Evolutionary conservation across 352 stramenopile species (phyloP), one percentile per base, ranked within the genome.

Genomic region (Globisporangium ultimum): DNA sequence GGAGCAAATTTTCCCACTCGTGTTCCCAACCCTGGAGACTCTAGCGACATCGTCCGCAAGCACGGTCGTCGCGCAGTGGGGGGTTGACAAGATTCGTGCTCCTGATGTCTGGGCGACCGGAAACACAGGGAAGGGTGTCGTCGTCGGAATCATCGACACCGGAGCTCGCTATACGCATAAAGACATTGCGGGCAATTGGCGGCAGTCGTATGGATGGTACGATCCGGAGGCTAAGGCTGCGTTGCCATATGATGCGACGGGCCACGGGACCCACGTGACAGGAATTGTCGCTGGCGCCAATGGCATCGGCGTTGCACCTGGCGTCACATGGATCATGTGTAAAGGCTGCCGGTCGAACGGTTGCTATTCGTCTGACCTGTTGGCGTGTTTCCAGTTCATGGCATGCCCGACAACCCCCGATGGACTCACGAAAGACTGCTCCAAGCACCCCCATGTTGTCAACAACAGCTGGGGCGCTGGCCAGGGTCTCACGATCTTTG

Each of bases 381-480:
- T 36, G 9, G 28, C 28, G 5, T 36, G 28, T 10, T 36, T 36
- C 28, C 28, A 36, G 28, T 36, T 36, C 28, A 36, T 91, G 78
- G 46, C 78, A 53, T 91, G 81, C 36, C 81, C 81, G 0, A 85
- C 81, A 11, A 73, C 61, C 11, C 48, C 72, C 3, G 67, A 74
- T 41, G 78, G 78, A 4, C 46, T 32, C 3, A 58, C 22, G 2
- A 48, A 46, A 8, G 77, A 88, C 64, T 88, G 75, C 59, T 72
- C 68, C 3, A 85, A 85, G 60, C 65, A 67, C 6, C 78, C 76
- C 2, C 49, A 72, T 22, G 70, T 89, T 4, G 67, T 91, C 11
- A 91, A 79, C 76, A 91, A 89, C 55, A 88, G 76, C 57, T 91
- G 81, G 81, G 79, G 77, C 28, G 77, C 67, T 32, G 75, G 74